Base-by-base conservation (phyloP, 2,329 filamentous ascomycete genomes). In the Ophiostoma sp. region DNA sequence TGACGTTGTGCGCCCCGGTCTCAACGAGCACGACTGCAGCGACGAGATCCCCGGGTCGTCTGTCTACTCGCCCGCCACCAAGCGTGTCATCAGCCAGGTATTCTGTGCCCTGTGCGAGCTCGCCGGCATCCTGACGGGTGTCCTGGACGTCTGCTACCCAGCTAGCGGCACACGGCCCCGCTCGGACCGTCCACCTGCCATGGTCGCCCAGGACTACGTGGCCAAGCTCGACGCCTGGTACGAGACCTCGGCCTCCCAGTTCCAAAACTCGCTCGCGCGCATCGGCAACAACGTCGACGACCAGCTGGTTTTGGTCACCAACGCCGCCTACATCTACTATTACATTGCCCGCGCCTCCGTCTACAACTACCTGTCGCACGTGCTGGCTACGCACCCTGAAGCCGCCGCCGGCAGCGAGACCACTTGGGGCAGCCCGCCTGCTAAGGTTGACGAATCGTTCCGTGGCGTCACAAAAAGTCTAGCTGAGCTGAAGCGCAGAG, bases 1-100 rank as follows among this genome's bases (percentile, higher is more conserved):
- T 79, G 93, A 97, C 80, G 93, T 97, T 33, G 93, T 94, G 0
- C 95, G 97, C 92, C 86, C 97, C 69, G 85, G 55, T 3, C 59
- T 75, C 2, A 70, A 70, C 39, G 74, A 95, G 77, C 87, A 89
- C 76, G 95, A 98, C 79, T 97, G 98, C 78, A 93, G 97, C 78
- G 90, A 94, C 76, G 86, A 88, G 69, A 80, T 87, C 15, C 2
- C 31, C 3, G 59, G 59, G 1, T 70, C 68, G 9, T n/a, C 36
- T 6, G 71, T 75, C 8, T 74, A 71, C 70, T 19, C 55, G 36
- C 48, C 70, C 2, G 36, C 72, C 5, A 72, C 70, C 33, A 75
- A 75, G 63, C 74, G 73, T 19, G 61, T 69, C 2, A 63, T 75
- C 11, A 71, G 70, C 28, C 73, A 70, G 39, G 57, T 75, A 0